Evolutionary conservation across 345 rosid genomes (phyloP).

Genomic region (Citrus medica): DNA sequence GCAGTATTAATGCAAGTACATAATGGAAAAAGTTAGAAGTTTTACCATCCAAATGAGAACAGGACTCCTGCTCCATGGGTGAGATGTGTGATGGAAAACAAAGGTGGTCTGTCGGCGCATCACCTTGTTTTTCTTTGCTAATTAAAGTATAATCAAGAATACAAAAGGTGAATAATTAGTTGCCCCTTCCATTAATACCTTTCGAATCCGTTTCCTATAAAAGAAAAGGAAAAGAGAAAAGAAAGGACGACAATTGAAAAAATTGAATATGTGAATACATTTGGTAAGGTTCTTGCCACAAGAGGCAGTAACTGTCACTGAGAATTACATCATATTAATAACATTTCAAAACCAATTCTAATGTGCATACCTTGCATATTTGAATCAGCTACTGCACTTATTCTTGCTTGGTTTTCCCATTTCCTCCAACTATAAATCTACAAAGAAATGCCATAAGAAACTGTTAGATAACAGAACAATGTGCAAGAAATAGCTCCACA

Average conservation of each 20-base stretch:
- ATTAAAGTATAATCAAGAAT: constrained; percentile 7
- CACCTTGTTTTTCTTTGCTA: constrained; percentile 65
- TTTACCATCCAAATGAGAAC: constrained; percentile 90
- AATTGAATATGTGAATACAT: background rate
- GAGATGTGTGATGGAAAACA: constrained; percentile 86
- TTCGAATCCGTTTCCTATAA: background rate
- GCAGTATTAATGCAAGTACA: background rate
- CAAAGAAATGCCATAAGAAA: background rate
- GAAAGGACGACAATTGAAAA: background rate
- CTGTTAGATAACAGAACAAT: background rate
- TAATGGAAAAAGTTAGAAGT: constrained; percentile 13
- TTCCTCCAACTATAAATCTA: constrained; percentile 66
- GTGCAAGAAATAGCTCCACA: background rate
- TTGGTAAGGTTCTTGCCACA: background rate
- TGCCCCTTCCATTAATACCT: background rate
- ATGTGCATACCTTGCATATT: constrained; percentile 50
- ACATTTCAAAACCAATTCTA: background rate
- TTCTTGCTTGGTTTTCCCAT: constrained; percentile 69
- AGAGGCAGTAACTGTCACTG: background rate
- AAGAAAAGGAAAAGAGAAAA: background rate
- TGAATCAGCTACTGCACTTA: constrained; percentile 39
- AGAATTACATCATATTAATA: background rate
- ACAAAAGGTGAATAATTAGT: background rate
- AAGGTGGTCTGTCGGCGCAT: constrained; percentile 80
- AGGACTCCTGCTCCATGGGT: constrained; percentile 92